phyloP scores from a whole-genome alignment of 768 basidiomycete species.

The Tephrocybe sp. region DNA sequence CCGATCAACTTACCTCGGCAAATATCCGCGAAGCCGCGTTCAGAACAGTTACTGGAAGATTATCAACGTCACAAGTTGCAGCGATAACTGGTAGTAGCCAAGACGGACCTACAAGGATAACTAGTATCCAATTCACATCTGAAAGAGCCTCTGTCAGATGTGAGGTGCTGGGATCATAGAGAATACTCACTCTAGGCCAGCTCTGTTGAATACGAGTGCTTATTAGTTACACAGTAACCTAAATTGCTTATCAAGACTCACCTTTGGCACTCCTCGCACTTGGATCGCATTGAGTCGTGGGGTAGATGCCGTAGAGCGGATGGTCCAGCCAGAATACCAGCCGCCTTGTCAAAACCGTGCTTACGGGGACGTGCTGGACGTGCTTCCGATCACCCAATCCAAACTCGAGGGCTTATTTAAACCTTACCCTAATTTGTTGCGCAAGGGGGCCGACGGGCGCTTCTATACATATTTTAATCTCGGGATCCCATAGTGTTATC shows the following conservation, averaged over 20 bases:
- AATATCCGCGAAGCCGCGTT: constrained; percentile 8
- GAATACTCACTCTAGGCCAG: constrained; percentile 6
- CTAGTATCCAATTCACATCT: constrained; percentile 8
- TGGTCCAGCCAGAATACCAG: constrained; percentile 13
- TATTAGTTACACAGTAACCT: not conserved
- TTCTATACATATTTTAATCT: no score
- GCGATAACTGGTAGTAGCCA: not conserved
- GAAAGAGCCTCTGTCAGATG: not conserved
- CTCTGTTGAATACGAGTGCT: not conserved
- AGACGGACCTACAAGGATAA: constrained; percentile 14
- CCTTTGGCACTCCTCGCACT: constrained; percentile 12
- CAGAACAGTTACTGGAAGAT: constrained; percentile 12
- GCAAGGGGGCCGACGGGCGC: not conserved
- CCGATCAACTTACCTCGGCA: constrained; percentile 9
- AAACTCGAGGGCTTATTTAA: no score
- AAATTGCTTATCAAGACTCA: not conserved
- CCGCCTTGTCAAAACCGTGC: not conserved
- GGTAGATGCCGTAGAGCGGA: not conserved
- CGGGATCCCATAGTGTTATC: no score
- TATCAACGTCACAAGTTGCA: not conserved
- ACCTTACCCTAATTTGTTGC: not conserved
- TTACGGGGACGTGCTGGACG: not conserved
- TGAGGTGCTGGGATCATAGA: not conserved
- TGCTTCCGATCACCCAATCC: no score
- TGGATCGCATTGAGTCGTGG: constrained; percentile 5